Evolutionary conservation across 148 eudicot species (phyloP).

Genomic region (Chenopodium quinoa): DNA sequence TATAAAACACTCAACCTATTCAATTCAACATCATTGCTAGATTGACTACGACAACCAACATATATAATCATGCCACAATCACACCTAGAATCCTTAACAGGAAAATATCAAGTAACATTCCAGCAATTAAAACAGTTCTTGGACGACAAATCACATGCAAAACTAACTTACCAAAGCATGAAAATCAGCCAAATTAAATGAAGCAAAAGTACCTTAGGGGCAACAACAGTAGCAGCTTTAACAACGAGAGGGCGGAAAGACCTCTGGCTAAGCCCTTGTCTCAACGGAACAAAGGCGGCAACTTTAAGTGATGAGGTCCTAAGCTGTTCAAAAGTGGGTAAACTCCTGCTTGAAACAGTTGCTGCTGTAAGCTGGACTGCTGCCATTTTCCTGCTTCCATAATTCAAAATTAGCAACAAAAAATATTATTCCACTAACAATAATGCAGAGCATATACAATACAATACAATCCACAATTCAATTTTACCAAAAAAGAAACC

Average conservation of each 20-base stretch:
- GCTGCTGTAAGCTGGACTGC: slow-evolving; percentile 63
- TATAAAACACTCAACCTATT: not conserved
- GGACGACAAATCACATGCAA: not conserved
- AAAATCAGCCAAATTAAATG: not conserved
- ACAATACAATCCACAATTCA: not conserved
- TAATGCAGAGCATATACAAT: not conserved
- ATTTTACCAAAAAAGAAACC: not conserved
- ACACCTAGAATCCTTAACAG: not conserved
- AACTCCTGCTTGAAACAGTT: slow-evolving; percentile 44
- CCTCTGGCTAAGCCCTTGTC: slow-evolving; percentile 47
- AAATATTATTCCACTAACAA: not conserved
- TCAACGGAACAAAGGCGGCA: slow-evolving; percentile 43
- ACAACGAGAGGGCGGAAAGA: slow-evolving; percentile 60
- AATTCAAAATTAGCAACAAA: not conserved
- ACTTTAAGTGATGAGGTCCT: slow-evolving; percentile 40
- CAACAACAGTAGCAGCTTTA: slow-evolving; percentile 84
- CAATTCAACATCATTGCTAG: not conserved
- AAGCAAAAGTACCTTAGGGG: slow-evolving; percentile 61
- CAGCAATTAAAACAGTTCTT: not conserved
- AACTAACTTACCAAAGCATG: too few species aligned
- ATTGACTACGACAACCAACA: not conserved
- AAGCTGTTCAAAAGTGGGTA: slow-evolving; percentile 59
- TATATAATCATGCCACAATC: not conserved
- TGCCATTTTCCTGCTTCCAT: slow-evolving; percentile 56
- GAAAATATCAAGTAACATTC: not conserved